Conservation (phyloP, 164 flowering plant genomes). For the Dillenia suffruticosa region DNA sequence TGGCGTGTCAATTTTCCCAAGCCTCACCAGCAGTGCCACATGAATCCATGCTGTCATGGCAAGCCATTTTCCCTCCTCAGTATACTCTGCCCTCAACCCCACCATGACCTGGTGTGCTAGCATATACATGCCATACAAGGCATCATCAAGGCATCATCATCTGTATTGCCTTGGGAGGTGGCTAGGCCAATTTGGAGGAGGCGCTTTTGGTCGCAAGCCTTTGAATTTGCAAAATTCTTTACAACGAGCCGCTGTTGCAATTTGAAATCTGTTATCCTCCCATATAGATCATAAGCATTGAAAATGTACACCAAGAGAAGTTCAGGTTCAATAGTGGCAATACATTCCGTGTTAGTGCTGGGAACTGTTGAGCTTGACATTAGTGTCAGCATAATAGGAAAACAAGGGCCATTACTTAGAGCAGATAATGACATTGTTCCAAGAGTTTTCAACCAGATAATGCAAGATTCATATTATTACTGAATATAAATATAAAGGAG, state of each 20-base stretch:
- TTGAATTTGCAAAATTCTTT: constrained; percentile 26
- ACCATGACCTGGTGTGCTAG: constrained; percentile 81
- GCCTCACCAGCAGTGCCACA: constrained; percentile 60
- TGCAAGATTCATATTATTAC: background rate
- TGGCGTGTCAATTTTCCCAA: constrained; percentile 53
- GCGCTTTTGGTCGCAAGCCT: constrained; percentile 19
- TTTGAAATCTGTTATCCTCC: constrained; percentile 43
- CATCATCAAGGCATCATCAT: constrained; percentile 61
- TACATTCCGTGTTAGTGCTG: constrained; percentile 22
- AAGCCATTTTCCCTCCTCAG: constrained; percentile 86
- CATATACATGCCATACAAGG: constrained; percentile 53
- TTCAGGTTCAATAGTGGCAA: constrained; percentile 33
- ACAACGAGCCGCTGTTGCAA: constrained; percentile 52
- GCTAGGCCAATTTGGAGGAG: constrained; percentile 28
- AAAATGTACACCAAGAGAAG: constrained; percentile 59
- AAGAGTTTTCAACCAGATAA: background rate
- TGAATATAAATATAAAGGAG: too few species aligned
- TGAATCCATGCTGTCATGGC: constrained; percentile 91
- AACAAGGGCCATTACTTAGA: background rate
- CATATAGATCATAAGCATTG: constrained; percentile 54
- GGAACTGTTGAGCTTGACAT: constrained; percentile 24
- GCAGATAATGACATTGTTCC: too few species aligned
- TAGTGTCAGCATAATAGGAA: constrained; percentile 46
- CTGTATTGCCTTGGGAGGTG: constrained; percentile 25
- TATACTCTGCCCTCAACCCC: constrained; percentile 70